Base-by-base conservation (phyloP, 2,329 filamentous ascomycete species). In the Fusarium tuaranense region DNA sequence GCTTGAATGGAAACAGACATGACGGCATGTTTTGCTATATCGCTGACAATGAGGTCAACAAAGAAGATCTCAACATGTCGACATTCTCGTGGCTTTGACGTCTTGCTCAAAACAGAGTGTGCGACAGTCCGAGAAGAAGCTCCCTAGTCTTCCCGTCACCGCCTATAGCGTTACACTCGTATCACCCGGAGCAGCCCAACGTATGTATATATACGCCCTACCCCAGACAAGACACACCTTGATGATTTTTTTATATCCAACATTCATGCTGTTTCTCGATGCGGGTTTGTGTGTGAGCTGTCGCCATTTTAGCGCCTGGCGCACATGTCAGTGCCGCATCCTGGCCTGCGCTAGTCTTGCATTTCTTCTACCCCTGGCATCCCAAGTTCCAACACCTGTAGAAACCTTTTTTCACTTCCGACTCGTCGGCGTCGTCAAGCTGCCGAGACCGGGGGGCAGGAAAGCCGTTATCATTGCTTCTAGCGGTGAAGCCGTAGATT, bases 51-150 rank as follows among this genome's bases (percentile, higher is more conserved):
- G 36, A 69, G 63, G 53, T 77, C 63, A 71, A 68, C 57, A 38
- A 64, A 53, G 39, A 59, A 68, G 44, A 69, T 72, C 65, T 25
- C 16, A 22, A 8, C 39, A 79, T 79, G 76, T 78, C 77, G 77
- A 79, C 77, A 79, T 79, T 64, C 57, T 59, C 41, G 69, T 78
- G 77, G 77, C 73, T 72, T 67, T 79, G 77, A 78, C 77, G 77
- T 58, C 48, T 79, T 72, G 48, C 48, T 39, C 32, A 32, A 41
- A 30, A 39, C 39, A 61, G 58, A 66, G 55, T 51, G 44, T 73
- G 59, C 55, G 34, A 76, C 58, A 70, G n/a, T 10, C 36, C 32
- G 58, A 58, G 55, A 32, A n/a, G 13, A 36, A 20, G 7, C 58
- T 66, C 14, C 46, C 46, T 41, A 36, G 34, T 55, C 27, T 59